Percentiles rank a stretch among this genome's conserved stretches.
Evolutionary conservation across 1,284 basidiomycete genomes (phyloP).

Genomic region (Naganishia sp.): DNA sequence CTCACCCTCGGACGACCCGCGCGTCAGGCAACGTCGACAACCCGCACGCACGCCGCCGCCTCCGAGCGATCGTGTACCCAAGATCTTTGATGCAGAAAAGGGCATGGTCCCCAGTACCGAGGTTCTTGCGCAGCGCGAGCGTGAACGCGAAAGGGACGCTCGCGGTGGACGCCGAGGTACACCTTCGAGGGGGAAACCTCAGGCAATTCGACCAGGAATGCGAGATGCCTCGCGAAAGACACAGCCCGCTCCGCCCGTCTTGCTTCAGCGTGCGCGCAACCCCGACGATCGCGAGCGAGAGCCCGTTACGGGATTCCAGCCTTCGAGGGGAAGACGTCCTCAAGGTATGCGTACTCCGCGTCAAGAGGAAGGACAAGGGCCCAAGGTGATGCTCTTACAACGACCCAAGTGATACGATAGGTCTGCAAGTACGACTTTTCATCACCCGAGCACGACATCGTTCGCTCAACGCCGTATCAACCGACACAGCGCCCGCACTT

Average conservation of each 20-base stretch:
- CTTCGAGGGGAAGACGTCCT: constrained; percentile 1
- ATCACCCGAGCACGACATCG: neutral
- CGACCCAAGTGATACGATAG: constrained; percentile 18
- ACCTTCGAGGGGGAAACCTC: neutral
- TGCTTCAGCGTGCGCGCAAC: too few relatives aligned
- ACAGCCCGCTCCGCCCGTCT: too few relatives aligned
- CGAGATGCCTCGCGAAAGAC: neutral
- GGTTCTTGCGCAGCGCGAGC: constrained; percentile 17
- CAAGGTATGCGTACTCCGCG: neutral
- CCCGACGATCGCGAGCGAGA: too few relatives aligned
- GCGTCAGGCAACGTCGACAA: neutral
- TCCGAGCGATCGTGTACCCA: neutral
- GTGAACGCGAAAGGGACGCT: constrained; percentile 1
- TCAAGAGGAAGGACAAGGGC: neutral
- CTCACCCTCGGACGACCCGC: neutral
- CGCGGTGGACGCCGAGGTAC: neutral
- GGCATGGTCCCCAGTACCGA: constrained; percentile 17
- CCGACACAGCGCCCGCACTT: too few relatives aligned
- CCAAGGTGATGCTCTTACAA: constrained; percentile 18
- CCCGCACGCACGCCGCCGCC: neutral
- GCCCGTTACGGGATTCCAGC: too few relatives aligned
- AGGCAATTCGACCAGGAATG: neutral
- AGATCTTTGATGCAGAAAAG: constrained; percentile 25
- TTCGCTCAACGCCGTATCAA: neutral
- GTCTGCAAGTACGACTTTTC: neutral